A percentile compares a stretch with the other conserved stretches of the same genome.
phyloP scores from a whole-genome alignment of 1,284 basidiomycete species.

The Pyrrhoderma lamaoense region DNA sequence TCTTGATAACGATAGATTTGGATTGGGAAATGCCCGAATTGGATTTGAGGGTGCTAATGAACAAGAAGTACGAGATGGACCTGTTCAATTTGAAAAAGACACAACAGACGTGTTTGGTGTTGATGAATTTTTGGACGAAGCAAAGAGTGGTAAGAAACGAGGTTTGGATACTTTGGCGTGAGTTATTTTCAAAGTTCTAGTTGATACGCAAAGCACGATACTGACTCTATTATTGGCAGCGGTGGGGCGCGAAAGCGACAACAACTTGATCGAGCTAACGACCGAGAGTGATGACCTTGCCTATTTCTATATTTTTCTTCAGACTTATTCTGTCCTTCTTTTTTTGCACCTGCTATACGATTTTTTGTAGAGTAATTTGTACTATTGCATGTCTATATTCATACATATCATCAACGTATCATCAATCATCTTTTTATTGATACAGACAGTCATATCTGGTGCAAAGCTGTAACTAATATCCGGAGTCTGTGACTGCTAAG shows the following conservation, averaged over 20 bases:
- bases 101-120: slow-evolving; percentile 93
- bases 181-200: slow-evolving; percentile 28
- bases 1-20: slow-evolving; percentile 90
- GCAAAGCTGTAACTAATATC: too few species aligned
- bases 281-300: slow-evolving; percentile 13
- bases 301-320: neutral
- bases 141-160: slow-evolving; percentile 89
- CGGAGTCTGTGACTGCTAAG: too few species aligned
- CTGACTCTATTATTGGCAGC: slow-evolving; percentile 15
- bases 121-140: slow-evolving; percentile 95
- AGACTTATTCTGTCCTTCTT: too few species aligned
- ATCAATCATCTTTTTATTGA: too few species aligned
- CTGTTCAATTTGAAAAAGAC: slow-evolving; percentile 99
- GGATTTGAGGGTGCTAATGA: slow-evolving; percentile 87
- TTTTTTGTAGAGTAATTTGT: slow-evolving; percentile 10
- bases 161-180: slow-evolving; percentile 72
- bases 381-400: neutral
- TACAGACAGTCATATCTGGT: too few species aligned
- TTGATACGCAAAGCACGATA: neutral
- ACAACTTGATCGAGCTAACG: slow-evolving; percentile 23
- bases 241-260: slow-evolving; percentile 25
- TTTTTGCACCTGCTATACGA: too few species aligned
- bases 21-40: slow-evolving; percentile 75
- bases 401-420: too few species aligned
- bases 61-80: slow-evolving; percentile 80